These are phyloP conservation scores for Cercophora scortea DNA, from an alignment of 495 filamentous ascomycete genomes.

Conservation along the genomic window DNA sequence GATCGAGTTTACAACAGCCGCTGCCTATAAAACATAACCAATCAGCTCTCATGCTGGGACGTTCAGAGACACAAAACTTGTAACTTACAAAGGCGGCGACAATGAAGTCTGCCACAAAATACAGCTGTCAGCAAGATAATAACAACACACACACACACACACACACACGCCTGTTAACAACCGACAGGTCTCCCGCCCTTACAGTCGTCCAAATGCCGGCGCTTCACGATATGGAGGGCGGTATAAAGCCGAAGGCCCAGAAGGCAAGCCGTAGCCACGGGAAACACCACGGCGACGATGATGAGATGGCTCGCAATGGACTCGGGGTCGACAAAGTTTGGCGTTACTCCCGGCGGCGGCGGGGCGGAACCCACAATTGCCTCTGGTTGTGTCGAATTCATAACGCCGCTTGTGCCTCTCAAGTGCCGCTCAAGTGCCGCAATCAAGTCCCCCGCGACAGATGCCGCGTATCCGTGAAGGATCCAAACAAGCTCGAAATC, in stretches of 20 bases:
- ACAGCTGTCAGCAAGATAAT: not conserved
- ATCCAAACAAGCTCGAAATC: too few species aligned
- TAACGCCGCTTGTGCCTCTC: too few species aligned
- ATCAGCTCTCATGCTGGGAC: not conserved
- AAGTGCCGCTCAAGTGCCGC: too few species aligned
- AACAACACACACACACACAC: not conserved
- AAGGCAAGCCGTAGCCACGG: slow-evolving; percentile 12
- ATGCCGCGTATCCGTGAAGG: too few species aligned
- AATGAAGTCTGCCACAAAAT: slow-evolving; percentile 1
- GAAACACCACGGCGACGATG: slow-evolving; percentile 12
- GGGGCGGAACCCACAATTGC: not conserved
- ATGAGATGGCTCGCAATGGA: slow-evolving; percentile 11
- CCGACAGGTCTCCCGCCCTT: not conserved
- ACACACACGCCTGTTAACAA: not conserved
- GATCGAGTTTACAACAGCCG: slow-evolving; percentile 3
- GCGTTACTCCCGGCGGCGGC: slow-evolving; percentile 13
- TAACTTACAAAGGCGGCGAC: slow-evolving; percentile 2
- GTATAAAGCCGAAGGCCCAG: slow-evolving; percentile 16
- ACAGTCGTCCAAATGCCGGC: slow-evolving; percentile 21
- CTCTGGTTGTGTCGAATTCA: not conserved
- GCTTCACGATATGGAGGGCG: slow-evolving; percentile 9
- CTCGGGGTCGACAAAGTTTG: slow-evolving; percentile 21
- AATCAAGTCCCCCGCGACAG: too few species aligned
- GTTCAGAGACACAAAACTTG: not conserved
- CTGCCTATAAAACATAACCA: not conserved